Conservation (phyloP, 352 stramenopile species). For the Phytophthora cryptogea region DNA sequence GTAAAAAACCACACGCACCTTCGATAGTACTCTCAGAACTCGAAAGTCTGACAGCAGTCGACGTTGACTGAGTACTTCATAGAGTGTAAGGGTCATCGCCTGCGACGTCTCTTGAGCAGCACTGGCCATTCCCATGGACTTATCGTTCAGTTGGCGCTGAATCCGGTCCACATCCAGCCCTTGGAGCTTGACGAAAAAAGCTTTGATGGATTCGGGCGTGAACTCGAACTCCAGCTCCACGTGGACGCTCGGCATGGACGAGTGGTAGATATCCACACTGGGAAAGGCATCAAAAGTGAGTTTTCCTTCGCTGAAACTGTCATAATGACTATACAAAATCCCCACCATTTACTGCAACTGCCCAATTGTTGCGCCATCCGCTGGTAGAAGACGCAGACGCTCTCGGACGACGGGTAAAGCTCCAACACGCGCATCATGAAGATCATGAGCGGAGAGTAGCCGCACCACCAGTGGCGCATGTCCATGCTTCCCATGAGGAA, state of each 20-base stretch:
- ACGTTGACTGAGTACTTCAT: constrained; percentile 79
- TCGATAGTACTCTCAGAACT: constrained; percentile 75
- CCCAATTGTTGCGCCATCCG: constrained; percentile 70
- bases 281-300: constrained; percentile 7
- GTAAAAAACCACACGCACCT: constrained; percentile 25
- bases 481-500: constrained; percentile 75
- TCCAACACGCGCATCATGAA: constrained; percentile 90
- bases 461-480: constrained; percentile 80
- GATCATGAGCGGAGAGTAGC: constrained; percentile 78
- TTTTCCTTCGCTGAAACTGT: neutral
- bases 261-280: constrained; percentile 87
- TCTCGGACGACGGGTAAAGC: constrained; percentile 71
- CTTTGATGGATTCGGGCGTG: constrained; percentile 66
- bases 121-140: constrained; percentile 23
- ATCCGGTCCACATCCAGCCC: constrained; percentile 75
- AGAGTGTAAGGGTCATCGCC: constrained; percentile 55
- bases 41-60: constrained; percentile 84
- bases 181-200: constrained; percentile 79
- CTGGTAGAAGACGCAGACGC: constrained; percentile 76
- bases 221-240: constrained; percentile 82
- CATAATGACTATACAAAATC: neutral
- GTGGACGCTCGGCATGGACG: constrained; percentile 70
- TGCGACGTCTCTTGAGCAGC: constrained; percentile 35
- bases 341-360: constrained; percentile 68
- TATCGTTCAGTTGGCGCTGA: constrained; percentile 49